phyloP scores from a whole-genome alignment of 164 flowering plant genomes.

The Magnolia officinalis region DNA sequence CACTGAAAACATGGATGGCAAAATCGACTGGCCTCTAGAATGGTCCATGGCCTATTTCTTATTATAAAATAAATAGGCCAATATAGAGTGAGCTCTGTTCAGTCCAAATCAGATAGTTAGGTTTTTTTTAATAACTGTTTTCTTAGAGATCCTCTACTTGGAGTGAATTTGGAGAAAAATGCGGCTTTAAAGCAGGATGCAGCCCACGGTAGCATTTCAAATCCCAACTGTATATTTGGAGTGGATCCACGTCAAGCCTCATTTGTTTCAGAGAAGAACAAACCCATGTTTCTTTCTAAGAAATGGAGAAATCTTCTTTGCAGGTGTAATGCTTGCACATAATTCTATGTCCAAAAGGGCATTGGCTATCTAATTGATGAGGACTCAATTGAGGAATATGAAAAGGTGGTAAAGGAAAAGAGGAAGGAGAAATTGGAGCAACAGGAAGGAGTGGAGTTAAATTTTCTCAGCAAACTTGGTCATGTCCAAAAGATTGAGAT shows the following conservation, averaged over 20 bases:
- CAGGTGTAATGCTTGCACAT: constrained; percentile 58
- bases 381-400: constrained; percentile 88
- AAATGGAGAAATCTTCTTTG: constrained; percentile 85
- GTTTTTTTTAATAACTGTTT: no score
- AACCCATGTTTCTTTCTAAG: constrained; percentile 75
- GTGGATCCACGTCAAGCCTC: constrained; percentile 31
- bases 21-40: no score
- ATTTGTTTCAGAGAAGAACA: constrained; percentile 31
- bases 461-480: constrained; percentile 65
- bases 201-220: constrained; percentile 11
- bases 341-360: constrained; percentile 49
- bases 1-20: no score
- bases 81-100: no score
- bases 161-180: constrained; percentile 28
- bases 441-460: constrained; percentile 62
- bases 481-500: constrained; percentile 88
- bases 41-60: no score
- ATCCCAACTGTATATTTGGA: constrained; percentile 47
- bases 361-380: constrained; percentile 72
- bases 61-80: no score
- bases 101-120: no score
- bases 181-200: constrained; percentile 11
- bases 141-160: constrained; percentile 15
- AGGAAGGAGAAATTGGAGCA: constrained; percentile 85
- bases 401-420: constrained; percentile 72